Base-by-base conservation (phyloP, 2,329 filamentous ascomycete species). In the Exophiala bonariae region DNA sequence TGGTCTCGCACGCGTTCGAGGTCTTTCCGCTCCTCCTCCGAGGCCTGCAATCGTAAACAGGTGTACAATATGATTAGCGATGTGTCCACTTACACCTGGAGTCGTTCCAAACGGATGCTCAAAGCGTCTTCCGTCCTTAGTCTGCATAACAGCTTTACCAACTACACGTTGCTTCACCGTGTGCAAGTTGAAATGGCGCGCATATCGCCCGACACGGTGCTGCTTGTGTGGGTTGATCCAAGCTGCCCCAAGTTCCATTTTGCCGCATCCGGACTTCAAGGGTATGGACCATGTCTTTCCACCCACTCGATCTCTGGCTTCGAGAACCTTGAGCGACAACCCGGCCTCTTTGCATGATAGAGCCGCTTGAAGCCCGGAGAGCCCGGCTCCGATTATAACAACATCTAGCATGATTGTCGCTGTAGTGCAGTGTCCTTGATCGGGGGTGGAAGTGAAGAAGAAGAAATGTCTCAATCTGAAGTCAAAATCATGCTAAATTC, bases 231-330 rank as follows among this genome's bases (percentile, higher is more conserved):
- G 61, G 30, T 66, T 67, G 38, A 66, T 62, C 65, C 65, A 67
- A 7, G 64, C 62, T 2, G 63, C 65, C 2, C 65, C 65, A 4
- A 66, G 56, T 14, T 82, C 80, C 6, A 72, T 66, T 16, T 52
- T 38, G n/a, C 61, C 57, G 8, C 47, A 49, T 10, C 55, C 54
- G 9, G 50, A 48, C 13, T 52, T 42, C 5, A 52, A 47, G 7
- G 52, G 38, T 4, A 58, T 34, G 2, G 47, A 62, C 59, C 61
- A 68, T 0, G 61, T 66, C 50, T 70, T 70, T 1, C 70, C 70
- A 4, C 70, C 70, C 2, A 73, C 67, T 4, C 71, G 66, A 47
- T 72, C 64, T 2, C 69, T 54, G 5, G 69, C 70, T 44, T 73
- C 70, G 0, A 73, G 54, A 9, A 73, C 59, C 2, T 61, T 35